phyloP scores from a whole-genome alignment of 106 monocot species.

The Dactylorhiza incarnata region DNA sequence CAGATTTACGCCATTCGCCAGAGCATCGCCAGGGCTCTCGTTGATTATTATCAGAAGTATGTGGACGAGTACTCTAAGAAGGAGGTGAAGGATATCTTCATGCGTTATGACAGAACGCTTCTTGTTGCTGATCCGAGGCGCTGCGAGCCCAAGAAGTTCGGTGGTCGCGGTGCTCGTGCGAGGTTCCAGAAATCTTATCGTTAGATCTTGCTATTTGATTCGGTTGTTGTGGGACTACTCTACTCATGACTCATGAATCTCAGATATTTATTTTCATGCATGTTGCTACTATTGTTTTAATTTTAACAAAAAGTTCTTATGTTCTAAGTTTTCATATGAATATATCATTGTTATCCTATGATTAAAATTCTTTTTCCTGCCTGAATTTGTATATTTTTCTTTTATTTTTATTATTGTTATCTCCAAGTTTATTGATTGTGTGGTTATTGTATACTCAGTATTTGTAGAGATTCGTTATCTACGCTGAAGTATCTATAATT shows the following conservation, averaged over 20 bases:
- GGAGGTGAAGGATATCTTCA: constrained; percentile 18
- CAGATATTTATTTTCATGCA: background rate
- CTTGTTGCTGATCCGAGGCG: constrained; percentile 18
- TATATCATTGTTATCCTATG: background rate
- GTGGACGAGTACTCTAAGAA: constrained; percentile 18
- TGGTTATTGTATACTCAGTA: too few species aligned
- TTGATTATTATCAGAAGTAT: constrained; percentile 20
- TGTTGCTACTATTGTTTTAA: background rate
- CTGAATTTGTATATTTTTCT: too few species aligned
- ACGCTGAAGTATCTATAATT: too few species aligned
- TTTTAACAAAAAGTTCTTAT: background rate
- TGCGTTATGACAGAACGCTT: constrained; percentile 14
- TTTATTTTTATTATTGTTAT: too few species aligned
- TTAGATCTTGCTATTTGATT: constrained; percentile 4
- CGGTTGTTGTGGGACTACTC: background rate
- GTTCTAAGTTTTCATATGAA: background rate
- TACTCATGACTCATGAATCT: background rate
- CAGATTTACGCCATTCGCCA: constrained; percentile 27
- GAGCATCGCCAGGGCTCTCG: constrained; percentile 24
- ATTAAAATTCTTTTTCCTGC: too few species aligned
- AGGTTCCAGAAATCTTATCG: constrained; percentile 24
- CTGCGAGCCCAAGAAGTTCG: constrained; percentile 26
- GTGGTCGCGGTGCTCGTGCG: constrained; percentile 20
- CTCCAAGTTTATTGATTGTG: too few species aligned
- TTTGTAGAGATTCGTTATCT: too few species aligned